Conservation (phyloP, 306 rosid genomes). For the Chamaecrista fasciculata region DNA sequence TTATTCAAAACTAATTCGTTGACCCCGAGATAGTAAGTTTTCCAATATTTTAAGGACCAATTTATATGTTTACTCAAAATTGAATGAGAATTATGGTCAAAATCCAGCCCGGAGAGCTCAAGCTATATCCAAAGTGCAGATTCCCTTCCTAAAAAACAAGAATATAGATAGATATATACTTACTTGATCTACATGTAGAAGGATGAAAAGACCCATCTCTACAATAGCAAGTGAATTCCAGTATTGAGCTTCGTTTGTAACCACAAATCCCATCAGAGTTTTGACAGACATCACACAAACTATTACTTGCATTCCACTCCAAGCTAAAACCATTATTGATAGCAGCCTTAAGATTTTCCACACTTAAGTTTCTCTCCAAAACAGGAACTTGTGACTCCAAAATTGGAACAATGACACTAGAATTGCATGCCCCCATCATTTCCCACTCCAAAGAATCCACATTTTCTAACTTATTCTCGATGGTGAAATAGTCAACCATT, state of each 20-base stretch:
- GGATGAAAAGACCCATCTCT: conserved; percentile 35
- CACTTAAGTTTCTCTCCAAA: conserved; percentile 4
- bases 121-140: too few relatives aligned
- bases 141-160: background rate
- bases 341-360: conserved; percentile 23
- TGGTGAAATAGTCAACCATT: conserved; percentile 26
- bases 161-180: conserved; percentile 4
- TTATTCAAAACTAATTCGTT: too few relatives aligned
- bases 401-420: conserved; percentile 28
- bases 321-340: conserved; percentile 47
- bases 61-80: too few relatives aligned
- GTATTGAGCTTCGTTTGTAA: conserved; percentile 21
- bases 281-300: conserved; percentile 42
- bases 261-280: conserved; percentile 53
- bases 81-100: too few relatives aligned
- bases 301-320: conserved; percentile 43
- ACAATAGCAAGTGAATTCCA: conserved; percentile 52
- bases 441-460: background rate
- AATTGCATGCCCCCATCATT: conserved; percentile 20
- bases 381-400: conserved; percentile 29
- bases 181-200: conserved; percentile 42
- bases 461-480: background rate
- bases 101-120: too few relatives aligned
- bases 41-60: too few relatives aligned
- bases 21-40: too few relatives aligned